Base-by-base conservation (phyloP, 2,329 filamentous ascomycete genomes). In the Pseudogymnoascus sp. region DNA sequence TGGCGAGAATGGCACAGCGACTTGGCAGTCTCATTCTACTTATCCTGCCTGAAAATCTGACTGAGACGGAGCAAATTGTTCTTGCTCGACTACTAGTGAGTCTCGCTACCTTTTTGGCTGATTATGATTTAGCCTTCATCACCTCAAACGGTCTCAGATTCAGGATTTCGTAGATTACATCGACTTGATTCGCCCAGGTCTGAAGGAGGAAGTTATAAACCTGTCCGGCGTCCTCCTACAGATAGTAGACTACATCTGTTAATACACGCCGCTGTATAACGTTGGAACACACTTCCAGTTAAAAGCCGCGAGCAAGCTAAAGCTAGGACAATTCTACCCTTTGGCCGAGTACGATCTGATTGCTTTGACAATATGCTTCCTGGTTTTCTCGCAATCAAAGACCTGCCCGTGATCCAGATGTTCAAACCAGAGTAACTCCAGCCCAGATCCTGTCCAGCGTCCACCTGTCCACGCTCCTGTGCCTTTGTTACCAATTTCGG, bases 91-190 rank as follows among this genome's bases (percentile, higher is more conserved):
- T 59, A 59, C 50, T 14, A 59, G 50, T 59, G 16, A 59, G 31
- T 31, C 50, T 59, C 50, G 26, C 31, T 59, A 35, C 31, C 5
- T 59, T 29, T 59, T 59, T 14, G 6, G 50, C 50, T 59, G 31
- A 59, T 59, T 31, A 59, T 59, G 24, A 59, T 31, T 16, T 59
- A 59, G 50, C 50, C 50, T 59, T 35, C 31, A 16, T 33, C 1
- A 16, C 26, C 50, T 59, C 13, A 29, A 29, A 16, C 24, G 50
- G 26, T 24, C 5, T 31, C 13, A 33, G 16, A 33, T 59, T 31
- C 24, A n/a, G 31, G 50, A 59, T 59, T 8, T 59, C 14, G 24
- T 59, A 59, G 50, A 59, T 59, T 59, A 59, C 50, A 16, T 59
- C 13, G 10, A 59, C 50, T 33, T 35, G 4, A 31, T 59, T 59